Evolutionary conservation across 1,139 yeast genomes (phyloP).

Genomic region (Nakaseomyces glabratus): DNA sequence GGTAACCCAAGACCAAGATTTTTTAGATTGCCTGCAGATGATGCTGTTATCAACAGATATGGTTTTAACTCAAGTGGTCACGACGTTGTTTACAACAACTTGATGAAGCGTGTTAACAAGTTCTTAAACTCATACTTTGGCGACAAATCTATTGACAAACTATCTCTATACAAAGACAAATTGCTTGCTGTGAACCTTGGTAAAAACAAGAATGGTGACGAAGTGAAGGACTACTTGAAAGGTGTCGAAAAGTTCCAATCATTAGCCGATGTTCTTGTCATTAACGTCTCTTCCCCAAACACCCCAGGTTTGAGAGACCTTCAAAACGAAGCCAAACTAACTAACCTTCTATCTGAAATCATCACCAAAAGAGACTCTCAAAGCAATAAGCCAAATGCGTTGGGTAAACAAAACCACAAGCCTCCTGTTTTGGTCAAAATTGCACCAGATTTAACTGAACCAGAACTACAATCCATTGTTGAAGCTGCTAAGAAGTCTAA

Average conservation of each 20-base stretch:
- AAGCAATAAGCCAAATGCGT: constrained; percentile 34
- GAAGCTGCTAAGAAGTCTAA: constrained; percentile 65
- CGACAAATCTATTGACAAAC: constrained; percentile 30
- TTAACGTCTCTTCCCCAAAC: constrained; percentile 93
- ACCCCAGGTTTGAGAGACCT: constrained; percentile 89
- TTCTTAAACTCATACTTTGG: constrained; percentile 27
- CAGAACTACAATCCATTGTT: constrained; percentile 78
- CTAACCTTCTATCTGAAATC: constrained; percentile 55
- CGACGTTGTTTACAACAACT: constrained; percentile 54
- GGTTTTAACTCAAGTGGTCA: constrained; percentile 95
- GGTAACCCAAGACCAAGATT: constrained; percentile 91
- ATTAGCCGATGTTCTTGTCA: constrained; percentile 78
- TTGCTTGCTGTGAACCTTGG: constrained; percentile 80
- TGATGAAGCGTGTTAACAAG: constrained; percentile 51
- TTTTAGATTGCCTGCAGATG: constrained; percentile 75
- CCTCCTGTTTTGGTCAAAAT: constrained; percentile 84
- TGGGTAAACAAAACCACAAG: constrained; percentile 22
- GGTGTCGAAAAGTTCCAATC: constrained; percentile 80
- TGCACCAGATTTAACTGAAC: constrained; percentile 84
- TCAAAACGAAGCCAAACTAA: constrained; percentile 68
- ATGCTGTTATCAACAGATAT: constrained; percentile 85
- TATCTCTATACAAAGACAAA: constrained; percentile 56
- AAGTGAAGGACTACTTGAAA: constrained; percentile 69
- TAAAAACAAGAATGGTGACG: constrained; percentile 87
- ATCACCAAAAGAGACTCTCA: constrained; percentile 49